Base-by-base conservation (phyloP, 495 filamentous ascomycete species). In the Podospora anserina region DNA sequence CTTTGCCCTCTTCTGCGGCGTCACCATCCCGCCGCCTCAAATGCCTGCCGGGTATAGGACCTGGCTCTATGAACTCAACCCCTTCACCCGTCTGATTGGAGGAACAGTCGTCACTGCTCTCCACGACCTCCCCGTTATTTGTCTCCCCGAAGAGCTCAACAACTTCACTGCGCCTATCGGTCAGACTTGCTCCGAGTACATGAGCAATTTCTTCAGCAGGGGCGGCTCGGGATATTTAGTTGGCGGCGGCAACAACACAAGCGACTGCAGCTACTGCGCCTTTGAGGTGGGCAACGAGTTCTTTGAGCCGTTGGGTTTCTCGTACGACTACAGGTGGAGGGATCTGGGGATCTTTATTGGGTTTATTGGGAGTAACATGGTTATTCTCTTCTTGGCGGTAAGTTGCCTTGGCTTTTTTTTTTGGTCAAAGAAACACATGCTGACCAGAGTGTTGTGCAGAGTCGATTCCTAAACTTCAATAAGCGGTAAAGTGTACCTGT, bases 51-150 rank as follows among this genome's bases (percentile, higher is more conserved):
- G 93, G 79, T 97, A 92, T 89, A 84, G 88, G 15, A 82, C 82
- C 0, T 94, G 92, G 92, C 82, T 96, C 20, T 93, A 94, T 78
- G 79, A 93, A 69, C 86, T 96, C 3, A 89, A 93, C 70, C 93
- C 93, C 0, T 95, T 96, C 77, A 94, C 90, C 2, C 88, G 92
- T 4, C 84, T 96, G 7, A 90, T 97, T 72, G 82, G 87, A 58
- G 93, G 92, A 9, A 91, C 92, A 77, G 85, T 93, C 4, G 87
- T 88, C 1, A 93, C 90, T 2, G 91, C 91, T 65, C 82, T 94
- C 5, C 89, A 91, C 72, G 83, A 82, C 0, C 77, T 86, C n/a
- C 75, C 82, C 0, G 91, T 94, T 0, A 70, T 77, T 11, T 94
- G 91, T 74, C 69, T 73, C 5, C 60, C 72, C 1, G 23, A 63